Base-by-base conservation (phyloP, 352 stramenopile genomes). In the Pythium phragmitis region DNA sequence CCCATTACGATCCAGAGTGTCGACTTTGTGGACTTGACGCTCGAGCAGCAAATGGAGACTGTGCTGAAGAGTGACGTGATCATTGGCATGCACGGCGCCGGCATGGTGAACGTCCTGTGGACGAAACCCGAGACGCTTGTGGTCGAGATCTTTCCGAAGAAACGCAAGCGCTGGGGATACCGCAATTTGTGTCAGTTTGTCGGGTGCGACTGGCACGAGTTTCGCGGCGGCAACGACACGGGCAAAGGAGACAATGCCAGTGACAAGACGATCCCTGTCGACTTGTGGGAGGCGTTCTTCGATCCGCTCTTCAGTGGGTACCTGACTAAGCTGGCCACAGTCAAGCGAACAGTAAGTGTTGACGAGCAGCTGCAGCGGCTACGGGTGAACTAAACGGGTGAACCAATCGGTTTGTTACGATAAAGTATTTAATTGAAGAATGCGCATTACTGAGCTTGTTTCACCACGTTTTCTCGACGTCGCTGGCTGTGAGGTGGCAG, bases 51-150 rank as follows among this genome's bases (percentile, higher is more conserved):
- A 66, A 94, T 94, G 73, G 58, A 58, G 3, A 65, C 75, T 13
- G 80, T 81, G 12, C 58, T 86, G 12, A 69, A 83, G 23, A 94
- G 85, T 55, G 82, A 91, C 60, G 74, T 94, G 46, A 75, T 94
- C 28, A 83, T 94, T 50, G 77, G 82, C 8, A 94, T 92, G 85
- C 85, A 94, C 60, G 85, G 85, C 39, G 85, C 85, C 16, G 85
- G 85, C 9, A 76, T 94, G 52, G 81, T 90, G 2, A 94, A 94
- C 50, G 75, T 94, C 1, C 21, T 88, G 0, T 94, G 82, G 79
- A 60, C 80, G 14, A 75, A 78, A 4, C 80, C 80, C 0, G 60
- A 72, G 67, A 88, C 79, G 66, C 59, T 71, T 6, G 67, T 94
- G 19, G 37, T 94, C 23, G 85, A 94, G 69, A 92, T 94, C 60